Evolutionary conservation across 163 green algal genomes (phyloP), one percentile per base, ranked within the genome.

Genomic region (Picocystis sp.): DNA sequence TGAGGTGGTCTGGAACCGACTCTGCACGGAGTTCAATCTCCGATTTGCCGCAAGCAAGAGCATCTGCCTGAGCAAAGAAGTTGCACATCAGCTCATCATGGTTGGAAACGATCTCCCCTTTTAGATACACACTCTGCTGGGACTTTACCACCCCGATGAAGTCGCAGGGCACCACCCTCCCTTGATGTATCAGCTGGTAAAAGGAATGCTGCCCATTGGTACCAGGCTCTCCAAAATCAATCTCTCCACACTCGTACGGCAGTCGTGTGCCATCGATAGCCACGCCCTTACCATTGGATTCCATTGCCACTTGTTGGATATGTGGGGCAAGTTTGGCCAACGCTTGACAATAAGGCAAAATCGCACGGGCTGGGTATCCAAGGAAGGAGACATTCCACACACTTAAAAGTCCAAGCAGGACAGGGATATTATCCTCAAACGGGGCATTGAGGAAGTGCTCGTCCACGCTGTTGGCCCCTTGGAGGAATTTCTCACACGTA

Each of bases 21-120:
- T 97, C 85, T 8, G 70, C 66, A 10, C 75, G 65, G 56, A 99
- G 75, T 72, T 95, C 74, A 22, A 81, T 69, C 1, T 71, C 66
- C 1, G 72, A 80, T 77, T 98, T 99, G 65, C 91, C 91, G 43
- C 83, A 81, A 9, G 89, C 91, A 43, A 99, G 77, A 14, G 91
- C 91, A 60, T 99, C 91, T 12, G 89, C 81, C 78, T 97, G 89
- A 9, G 91, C 91, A 63, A 99, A 99, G 77, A 98, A 99, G 81
- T 99, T 99, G 84, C 81, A 95, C 84, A 99, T 97, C 14, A 99
- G 78, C 81, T 99, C 91, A 58, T 98, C 91, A 67, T 99, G 91
- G 75, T 93, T 95, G 62, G 73, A 88, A 23, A 96, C 86, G 45
- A 93, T 88, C 73, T 99, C 91, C 29, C 82, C 84, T 80, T 90